phyloP scores from a whole-genome alignment of 2,329 filamentous ascomycete genomes.

The Penicillium occitanis region DNA sequence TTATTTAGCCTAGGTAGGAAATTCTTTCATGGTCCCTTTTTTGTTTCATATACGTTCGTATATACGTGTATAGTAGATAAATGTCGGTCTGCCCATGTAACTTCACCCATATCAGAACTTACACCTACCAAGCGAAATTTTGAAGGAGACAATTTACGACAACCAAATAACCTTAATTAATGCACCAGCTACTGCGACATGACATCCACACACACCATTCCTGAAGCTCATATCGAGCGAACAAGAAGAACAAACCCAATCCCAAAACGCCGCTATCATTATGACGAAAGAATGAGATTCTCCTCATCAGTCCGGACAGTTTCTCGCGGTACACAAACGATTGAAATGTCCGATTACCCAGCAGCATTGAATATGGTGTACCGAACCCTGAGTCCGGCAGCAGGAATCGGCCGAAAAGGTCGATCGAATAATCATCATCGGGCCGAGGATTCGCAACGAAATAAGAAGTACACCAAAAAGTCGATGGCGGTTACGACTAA shows the following conservation, averaged over 20 bases:
- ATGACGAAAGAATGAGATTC: neutral
- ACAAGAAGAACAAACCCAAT: neutral
- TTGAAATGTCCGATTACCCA: neutral
- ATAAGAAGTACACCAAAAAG: neutral
- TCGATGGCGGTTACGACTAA: neutral
- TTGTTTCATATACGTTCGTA: neutral
- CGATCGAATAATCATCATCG: neutral
- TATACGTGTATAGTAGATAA: neutral
- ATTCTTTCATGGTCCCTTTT: neutral
- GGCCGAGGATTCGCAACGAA: neutral
- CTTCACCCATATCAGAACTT: neutral
- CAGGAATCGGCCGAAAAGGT: neutral
- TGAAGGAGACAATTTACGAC: neutral
- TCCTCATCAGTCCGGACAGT: neutral
- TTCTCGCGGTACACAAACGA: neutral
- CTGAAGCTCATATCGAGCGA: neutral
- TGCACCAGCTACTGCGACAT: neutral
- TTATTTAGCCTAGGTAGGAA: neutral
- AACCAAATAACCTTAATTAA: neutral
- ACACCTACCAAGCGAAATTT: neutral
- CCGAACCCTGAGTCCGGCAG: neutral
- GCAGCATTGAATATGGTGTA: neutral
- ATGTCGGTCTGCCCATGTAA: neutral
- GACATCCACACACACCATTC: neutral
- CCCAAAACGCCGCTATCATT: neutral